These are phyloP conservation scores for Umbelopsis vinacea DNA, from an alignment of 192 early-diverging fungal genomes.

Conservation along the genomic window DNA sequence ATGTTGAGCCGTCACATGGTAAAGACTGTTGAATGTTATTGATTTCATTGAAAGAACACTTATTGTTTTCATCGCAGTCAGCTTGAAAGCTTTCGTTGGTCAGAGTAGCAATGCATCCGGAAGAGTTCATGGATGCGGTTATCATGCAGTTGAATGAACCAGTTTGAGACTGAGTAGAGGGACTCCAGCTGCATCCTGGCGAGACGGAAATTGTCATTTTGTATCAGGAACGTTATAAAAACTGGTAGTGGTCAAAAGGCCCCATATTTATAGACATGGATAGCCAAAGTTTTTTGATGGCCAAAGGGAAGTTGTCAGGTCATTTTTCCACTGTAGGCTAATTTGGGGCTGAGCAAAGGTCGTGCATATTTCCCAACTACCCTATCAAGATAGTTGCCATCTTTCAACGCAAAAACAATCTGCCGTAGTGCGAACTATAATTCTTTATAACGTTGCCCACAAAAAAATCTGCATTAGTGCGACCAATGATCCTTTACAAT, in stretches of 20 bases:
- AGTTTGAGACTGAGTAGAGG: not conserved
- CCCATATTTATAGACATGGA: not conserved
- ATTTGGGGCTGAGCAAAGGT: not conserved
- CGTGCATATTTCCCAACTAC: not conserved
- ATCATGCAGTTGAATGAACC: not conserved
- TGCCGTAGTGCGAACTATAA: too few relatives aligned
- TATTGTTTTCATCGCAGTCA: not conserved
- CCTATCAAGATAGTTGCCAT: too few relatives aligned
- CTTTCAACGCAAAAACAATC: too few relatives aligned
- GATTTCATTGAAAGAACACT: conserved; percentile 15
- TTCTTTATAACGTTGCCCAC: too few relatives aligned
- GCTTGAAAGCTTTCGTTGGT: conserved; percentile 9
- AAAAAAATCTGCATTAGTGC: too few relatives aligned
- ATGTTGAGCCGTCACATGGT: not conserved
- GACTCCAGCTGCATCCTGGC: not conserved
- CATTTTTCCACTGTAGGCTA: not conserved
- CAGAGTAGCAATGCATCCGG: not conserved
- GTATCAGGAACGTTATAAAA: not conserved
- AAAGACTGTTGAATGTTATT: conserved; percentile 48
- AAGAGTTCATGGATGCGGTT: not conserved
- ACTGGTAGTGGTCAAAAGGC: not conserved
- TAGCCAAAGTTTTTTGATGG: not conserved
- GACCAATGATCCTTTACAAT: too few relatives aligned
- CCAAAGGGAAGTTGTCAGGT: not conserved
- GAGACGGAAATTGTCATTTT: conserved; percentile 6